A percentile compares a stretch with the other conserved stretches of the same genome.
These are phyloP conservation scores for Yamadazyma pseudoaaseri DNA, from an alignment of 1,139 yeast genomes.

Conservation along the genomic window DNA sequence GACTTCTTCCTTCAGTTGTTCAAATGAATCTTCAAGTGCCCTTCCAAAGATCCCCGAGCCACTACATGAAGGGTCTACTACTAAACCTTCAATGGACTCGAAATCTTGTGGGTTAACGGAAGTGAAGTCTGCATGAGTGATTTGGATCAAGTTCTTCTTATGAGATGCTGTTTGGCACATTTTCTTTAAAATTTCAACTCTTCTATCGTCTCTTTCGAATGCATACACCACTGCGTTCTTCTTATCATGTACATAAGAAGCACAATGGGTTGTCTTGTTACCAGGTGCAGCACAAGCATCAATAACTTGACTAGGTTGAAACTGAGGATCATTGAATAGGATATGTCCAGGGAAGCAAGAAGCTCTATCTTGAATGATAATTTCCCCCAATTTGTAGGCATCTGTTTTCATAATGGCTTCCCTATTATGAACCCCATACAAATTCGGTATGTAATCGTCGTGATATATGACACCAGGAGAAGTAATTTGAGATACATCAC, in stretches of 20 bases:
- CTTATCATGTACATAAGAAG: conserved; percentile 48
- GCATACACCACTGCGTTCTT: conserved; percentile 55
- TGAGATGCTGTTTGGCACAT: conserved; percentile 71
- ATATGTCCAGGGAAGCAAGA: conserved; percentile 95
- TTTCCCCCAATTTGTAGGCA: conserved; percentile 69
- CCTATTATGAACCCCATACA: conserved; percentile 79
- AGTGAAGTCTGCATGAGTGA: conserved; percentile 87
- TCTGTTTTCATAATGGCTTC: conserved; percentile 64
- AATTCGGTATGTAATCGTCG: conserved; percentile 69
- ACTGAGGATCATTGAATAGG: conserved; percentile 49
- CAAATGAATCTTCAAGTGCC: conserved; percentile 50
- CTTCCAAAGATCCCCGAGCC: conserved; percentile 97
- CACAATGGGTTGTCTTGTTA: conserved; percentile 91
- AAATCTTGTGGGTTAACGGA: conserved; percentile 60
- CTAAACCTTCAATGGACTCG: conserved; percentile 67
- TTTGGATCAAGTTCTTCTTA: conserved; percentile 49
- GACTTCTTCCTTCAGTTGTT: conserved; percentile 42
- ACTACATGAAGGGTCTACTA: conserved; percentile 96
- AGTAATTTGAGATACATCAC: conserved; percentile 42
- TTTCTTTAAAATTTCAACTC: conserved; percentile 69
- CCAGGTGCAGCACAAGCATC: conserved; percentile 99
- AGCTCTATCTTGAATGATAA: conserved; percentile 93
- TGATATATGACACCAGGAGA: conserved; percentile 58
- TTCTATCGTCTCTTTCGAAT: conserved; percentile 76
- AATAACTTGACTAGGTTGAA: conserved; percentile 57